Evolutionary conservation across 2,329 filamentous ascomycete genomes (phyloP).

Genomic region (Ascomycota sp.): DNA sequence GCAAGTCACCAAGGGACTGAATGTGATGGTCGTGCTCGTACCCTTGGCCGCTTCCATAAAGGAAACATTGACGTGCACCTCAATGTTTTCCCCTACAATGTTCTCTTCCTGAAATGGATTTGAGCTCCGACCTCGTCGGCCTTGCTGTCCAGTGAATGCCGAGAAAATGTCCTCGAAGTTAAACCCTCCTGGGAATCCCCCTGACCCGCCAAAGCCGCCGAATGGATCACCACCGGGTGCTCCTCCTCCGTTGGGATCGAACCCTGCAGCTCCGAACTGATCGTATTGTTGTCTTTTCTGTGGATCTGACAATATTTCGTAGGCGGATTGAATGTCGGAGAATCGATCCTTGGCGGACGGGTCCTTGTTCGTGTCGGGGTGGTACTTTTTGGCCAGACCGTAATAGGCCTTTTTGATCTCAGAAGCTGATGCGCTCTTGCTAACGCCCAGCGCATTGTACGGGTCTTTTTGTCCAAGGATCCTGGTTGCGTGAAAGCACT

Average conservation of each 20-base stretch:
- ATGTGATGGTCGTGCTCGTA: slow-evolving; percentile 63
- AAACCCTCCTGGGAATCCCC: slow-evolving; percentile 61
- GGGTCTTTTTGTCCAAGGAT: slow-evolving; percentile 45
- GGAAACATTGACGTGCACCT: slow-evolving; percentile 76
- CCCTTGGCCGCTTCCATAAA: slow-evolving; percentile 95
- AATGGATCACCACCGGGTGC: slow-evolving; percentile 38
- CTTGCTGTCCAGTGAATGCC: slow-evolving; percentile 44
- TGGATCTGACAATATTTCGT: slow-evolving; percentile 78
- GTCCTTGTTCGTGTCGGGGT: slow-evolving; percentile 96
- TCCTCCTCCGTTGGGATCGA: slow-evolving; percentile 52
- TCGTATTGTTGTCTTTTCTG: slow-evolving; percentile 87
- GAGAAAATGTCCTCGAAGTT: slow-evolving; percentile 93
- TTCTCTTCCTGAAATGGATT: slow-evolving; percentile 58
- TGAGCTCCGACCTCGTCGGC: slow-evolving; percentile 23
- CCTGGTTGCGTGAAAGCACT: slow-evolving; percentile 40
- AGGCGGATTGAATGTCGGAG: slow-evolving; percentile 74
- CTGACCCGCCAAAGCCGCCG: slow-evolving; percentile 30
- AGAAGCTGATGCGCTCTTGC: slow-evolving; percentile 52
- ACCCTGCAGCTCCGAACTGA: slow-evolving; percentile 69
- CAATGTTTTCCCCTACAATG: slow-evolving; percentile 84
- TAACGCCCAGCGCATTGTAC: slow-evolving; percentile 68
- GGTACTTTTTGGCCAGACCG: slow-evolving; percentile 86
- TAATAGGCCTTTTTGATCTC: slow-evolving; percentile 99
- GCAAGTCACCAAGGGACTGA: slow-evolving; percentile 63
- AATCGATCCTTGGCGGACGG: slow-evolving; percentile 84